Evolutionary conservation across 2,329 filamentous ascomycete species (phyloP).

Genomic region (Hypomyces perniciosus): DNA sequence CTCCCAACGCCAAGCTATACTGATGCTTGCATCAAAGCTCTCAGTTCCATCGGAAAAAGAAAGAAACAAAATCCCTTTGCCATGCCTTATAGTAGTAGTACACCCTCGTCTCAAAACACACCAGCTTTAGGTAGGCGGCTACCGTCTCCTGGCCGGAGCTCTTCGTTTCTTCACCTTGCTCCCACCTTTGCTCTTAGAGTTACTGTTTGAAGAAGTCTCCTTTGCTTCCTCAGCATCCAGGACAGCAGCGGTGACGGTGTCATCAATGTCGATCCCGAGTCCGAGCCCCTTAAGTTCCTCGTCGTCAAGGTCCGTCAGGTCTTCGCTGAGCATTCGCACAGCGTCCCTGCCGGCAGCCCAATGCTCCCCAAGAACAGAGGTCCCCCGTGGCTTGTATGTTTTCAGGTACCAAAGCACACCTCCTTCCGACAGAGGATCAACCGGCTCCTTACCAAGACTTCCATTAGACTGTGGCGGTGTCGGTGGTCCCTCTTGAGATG

Average conservation of each 20-base stretch:
- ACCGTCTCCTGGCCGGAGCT: conserved; percentile 30
- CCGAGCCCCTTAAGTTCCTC: conserved; percentile 72
- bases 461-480: conserved; percentile 63
- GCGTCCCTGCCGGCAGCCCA: conserved; percentile 60
- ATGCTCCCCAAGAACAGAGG: conserved; percentile 69
- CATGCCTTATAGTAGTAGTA: conserved; percentile 2
- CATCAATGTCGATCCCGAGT: conserved; percentile 50
- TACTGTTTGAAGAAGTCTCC: conserved; percentile 15
- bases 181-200: conserved; percentile 23
- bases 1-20: conserved; percentile 1
- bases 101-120: neutral
- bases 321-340: conserved; percentile 66
- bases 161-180: conserved; percentile 29
- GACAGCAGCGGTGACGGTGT: conserved; percentile 26
- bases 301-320: conserved; percentile 86
- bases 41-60: conserved; percentile 11
- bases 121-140: conserved; percentile 7
- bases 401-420: conserved; percentile 86
- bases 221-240: conserved; percentile 22
- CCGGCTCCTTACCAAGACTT: conserved; percentile 43
- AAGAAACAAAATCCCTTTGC: conserved; percentile 7
- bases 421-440: conserved; percentile 59
- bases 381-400: conserved; percentile 72
- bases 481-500: conserved; percentile 43
- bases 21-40: neutral